Evolutionary conservation across 352 stramenopile species (phyloP), one percentile per base, ranked within the genome.

Genomic region (Globisporangium nodosum): DNA sequence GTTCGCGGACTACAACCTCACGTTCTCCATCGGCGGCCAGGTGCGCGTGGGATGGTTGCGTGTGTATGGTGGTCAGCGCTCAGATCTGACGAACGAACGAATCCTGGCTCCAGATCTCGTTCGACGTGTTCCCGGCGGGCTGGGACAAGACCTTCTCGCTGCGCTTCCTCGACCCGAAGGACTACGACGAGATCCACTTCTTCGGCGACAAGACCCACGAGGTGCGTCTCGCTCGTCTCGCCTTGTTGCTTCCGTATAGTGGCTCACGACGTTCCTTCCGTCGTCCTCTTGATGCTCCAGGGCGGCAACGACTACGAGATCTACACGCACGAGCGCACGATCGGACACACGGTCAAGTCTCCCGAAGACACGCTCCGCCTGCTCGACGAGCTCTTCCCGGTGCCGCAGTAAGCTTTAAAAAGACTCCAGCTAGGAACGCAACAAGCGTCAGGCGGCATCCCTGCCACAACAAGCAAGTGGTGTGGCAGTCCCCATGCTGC

Each of bases 111-210:
- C 43, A 79, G 86, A 99, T 99, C 71, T 98, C 92, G 15, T 99
- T 99, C 70, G 97, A 99, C 76, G 83, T 98, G 31, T 99, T 99
- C 77, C 97, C 97, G 1, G 58, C 83, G 58, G 97, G 97, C 31
- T 99, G 97, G 97, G 97, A 99, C 81, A 99, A 99, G 86, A 99
- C 97, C 1, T 99, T 98, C 71, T 98, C 96, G 74, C 86, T 99
- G 51, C 85, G 90, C 54, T 99, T 96, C 78, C 68, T 97, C 39
- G 76, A 88, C 55, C 76, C 87, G 13, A 90, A 80, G 54, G 96
- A 98, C 73, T 99, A 98, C 79, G 96, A 99, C 68, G 95, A 99
- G 70, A 97, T 99, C 71, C 97, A 99, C 78, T 99, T 99, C 70
- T 99, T 99, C 71, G 97, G 97, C 52, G 97, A 99, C 87, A 99